Base-by-base conservation (phyloP, 2,329 filamentous ascomycete genomes). In the Plenodomus lindquistii region DNA sequence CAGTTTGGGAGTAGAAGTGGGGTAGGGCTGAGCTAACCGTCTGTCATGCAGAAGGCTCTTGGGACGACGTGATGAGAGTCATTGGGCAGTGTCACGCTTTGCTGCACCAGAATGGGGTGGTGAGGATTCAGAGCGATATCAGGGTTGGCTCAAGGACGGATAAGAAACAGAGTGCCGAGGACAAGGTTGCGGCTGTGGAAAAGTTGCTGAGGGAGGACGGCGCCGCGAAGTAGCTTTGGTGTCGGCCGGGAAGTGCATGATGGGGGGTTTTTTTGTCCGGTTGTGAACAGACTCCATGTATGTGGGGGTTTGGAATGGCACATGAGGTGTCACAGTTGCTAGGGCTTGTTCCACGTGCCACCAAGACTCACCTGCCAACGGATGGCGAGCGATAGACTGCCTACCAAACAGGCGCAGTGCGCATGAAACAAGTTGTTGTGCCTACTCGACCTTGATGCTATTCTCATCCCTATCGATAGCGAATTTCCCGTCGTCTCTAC, bases 111-210 rank as follows among this genome's bases (percentile, higher is more conserved):
- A 71, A 72, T 44, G 71, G 71, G 5, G 63, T 73, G 17, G 70
- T 73, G 38, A 80, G 94, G 45, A 88, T 97, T 35, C 93, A 97
- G 78, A 89, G 86, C 21, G 91, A 93, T 68, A 92, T 97, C 76
- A 80, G 93, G 11, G 85, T 91, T 37, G 93, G 93, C 1, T 88
- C 88, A 21, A 85, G 91, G 65, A 95, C 87, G 62, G 91, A 96
- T 70, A 96, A 96, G 81, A 82, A 80, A 69, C 91, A 96, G 75
- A 84, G 84, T 2, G 87, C 88, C 29, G 81, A 85, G 66, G 88
- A 95, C 57, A 96, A 96, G 76, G 88, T 96, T 18, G 75, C 74
- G 19, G 80, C 79, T 42, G 83, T 87, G 27, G 75, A 82, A 57
- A 74, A 76, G 58, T 59, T 86, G 45, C 63, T 86, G 52, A 61